phyloP scores from a whole-genome alignment of 148 eudicot genomes.

The Camellia japonica region DNA sequence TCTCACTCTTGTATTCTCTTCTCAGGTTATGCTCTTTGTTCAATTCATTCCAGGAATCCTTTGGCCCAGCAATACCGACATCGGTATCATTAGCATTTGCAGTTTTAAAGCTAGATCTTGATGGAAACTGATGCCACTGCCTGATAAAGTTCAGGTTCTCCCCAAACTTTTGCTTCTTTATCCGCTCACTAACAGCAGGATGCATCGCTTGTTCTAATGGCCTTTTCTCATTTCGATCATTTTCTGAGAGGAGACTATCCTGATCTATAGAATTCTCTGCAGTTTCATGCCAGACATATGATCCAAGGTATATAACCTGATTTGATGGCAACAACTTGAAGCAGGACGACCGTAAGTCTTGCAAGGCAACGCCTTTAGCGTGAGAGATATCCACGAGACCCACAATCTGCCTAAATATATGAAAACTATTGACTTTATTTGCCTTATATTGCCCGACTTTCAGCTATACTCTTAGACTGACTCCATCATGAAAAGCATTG shows the following conservation, averaged over 20 bases:
- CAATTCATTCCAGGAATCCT: constrained; percentile 23
- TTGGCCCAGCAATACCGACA: constrained; percentile 31
- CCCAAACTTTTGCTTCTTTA: constrained; percentile 57
- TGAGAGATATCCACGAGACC: constrained; percentile 62
- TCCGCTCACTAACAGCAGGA: constrained; percentile 24
- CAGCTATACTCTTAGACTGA: constrained; percentile 83
- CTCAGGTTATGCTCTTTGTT: constrained; percentile 14
- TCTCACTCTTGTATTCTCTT: constrained; percentile 29
- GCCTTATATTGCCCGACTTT: constrained; percentile 37
- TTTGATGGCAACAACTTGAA: constrained; percentile 60
- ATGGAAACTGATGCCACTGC: constrained; percentile 48
- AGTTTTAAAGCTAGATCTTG: constrained; percentile 34
- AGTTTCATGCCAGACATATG: constrained; percentile 34
- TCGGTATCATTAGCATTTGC: constrained; percentile 20
- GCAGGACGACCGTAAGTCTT: constrained; percentile 71
- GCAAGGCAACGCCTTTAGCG: constrained; percentile 60
- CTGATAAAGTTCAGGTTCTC: constrained; percentile 32
- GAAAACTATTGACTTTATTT: constrained; percentile 48
- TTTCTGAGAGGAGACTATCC: constrained; percentile 28
- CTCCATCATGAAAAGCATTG: constrained; percentile 37
- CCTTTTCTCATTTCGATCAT: constrained; percentile 42
- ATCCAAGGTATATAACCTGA: constrained; percentile 59
- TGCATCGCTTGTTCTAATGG: constrained; percentile 36
- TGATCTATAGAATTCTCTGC: constrained; percentile 23
- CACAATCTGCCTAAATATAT: constrained; percentile 63